Evolutionary conservation across 2,329 filamentous ascomycete species (phyloP).

Genomic region (Phyllosticta citriasiana): DNA sequence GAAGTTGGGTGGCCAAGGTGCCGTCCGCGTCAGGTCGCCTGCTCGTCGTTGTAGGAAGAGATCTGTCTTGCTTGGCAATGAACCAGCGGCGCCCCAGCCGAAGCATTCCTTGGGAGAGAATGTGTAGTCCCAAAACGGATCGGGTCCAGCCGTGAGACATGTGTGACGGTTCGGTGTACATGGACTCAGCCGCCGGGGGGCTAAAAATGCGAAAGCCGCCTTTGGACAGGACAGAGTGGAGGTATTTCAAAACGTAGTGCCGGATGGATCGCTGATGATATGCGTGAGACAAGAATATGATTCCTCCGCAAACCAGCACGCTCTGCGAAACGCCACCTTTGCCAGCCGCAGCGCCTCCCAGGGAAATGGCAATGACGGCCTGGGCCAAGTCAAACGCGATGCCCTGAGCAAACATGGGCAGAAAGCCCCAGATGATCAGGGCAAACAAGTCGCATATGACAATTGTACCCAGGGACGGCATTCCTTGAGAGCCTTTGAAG

Average conservation of each 20-base stretch:
- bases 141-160: conserved; percentile 56
- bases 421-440: conserved; percentile 74
- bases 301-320: conserved; percentile 59
- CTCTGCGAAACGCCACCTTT: conserved; percentile 61
- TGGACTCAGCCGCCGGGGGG: conserved; percentile 27
- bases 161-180: conserved; percentile 25
- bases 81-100: conserved; percentile 49
- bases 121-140: conserved; percentile 63
- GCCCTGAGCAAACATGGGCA: conserved; percentile 80
- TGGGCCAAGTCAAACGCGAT: conserved; percentile 85
- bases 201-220: conserved; percentile 30
- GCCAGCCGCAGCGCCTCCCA: conserved; percentile 69
- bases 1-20: conserved; percentile 25
- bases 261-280: conserved; percentile 9
- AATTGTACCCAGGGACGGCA: conserved; percentile 76
- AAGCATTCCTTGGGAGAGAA: conserved; percentile 62
- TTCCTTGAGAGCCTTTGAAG: conserved; percentile 77
- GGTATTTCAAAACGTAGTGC: conserved; percentile 36
- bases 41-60: conserved; percentile 17
- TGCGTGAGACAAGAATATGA: conserved; percentile 46
- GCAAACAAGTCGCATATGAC: conserved; percentile 75
- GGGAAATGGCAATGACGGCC: conserved; percentile 81
- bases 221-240: conserved; percentile 28
- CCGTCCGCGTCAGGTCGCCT: conserved; percentile 52
- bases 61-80: conserved; percentile 9